Conservation (phyloP, 2,329 filamentous ascomycete genomes). For the Elsinoe australis region DNA sequence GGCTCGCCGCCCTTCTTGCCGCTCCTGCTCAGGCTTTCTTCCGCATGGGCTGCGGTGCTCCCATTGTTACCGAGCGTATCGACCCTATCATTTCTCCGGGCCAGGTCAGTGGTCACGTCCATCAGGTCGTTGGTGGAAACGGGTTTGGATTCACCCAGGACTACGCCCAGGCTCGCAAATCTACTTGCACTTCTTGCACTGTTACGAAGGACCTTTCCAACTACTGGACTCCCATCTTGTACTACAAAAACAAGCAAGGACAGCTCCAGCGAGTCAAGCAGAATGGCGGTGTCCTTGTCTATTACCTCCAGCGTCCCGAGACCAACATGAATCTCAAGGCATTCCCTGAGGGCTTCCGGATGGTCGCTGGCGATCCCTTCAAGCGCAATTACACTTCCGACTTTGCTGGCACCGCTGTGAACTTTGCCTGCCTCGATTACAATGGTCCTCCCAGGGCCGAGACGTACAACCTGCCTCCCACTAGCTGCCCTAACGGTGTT, state of each 20-base stretch:
- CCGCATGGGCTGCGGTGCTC: conserved; percentile 57
- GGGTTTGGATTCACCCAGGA: conserved; percentile 57
- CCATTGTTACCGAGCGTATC: conserved; percentile 52
- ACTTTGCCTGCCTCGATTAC: conserved; percentile 47
- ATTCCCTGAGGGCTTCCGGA: conserved; percentile 64
- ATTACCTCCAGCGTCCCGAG: conserved; percentile 53
- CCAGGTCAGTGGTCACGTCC: conserved; percentile 52
- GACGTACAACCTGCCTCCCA: conserved; percentile 58
- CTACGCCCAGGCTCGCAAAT: conserved; percentile 52
- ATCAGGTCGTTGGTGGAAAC: conserved; percentile 64
- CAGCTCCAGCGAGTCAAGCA: conserved; percentile 53
- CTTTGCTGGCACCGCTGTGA: conserved; percentile 48
- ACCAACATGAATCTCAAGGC: conserved; percentile 55
- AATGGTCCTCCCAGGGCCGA: conserved; percentile 30
- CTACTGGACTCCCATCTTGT: conserved; percentile 70
- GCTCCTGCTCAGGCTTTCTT: conserved; percentile 55
- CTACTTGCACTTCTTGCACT: conserved; percentile 63
- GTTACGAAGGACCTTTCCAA: conserved; percentile 62
- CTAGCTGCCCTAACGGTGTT: conserved; percentile 57
- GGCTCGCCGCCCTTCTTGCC: conserved; percentile 28
- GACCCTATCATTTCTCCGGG: conserved; percentile 65
- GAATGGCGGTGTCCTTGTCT: conserved; percentile 59
- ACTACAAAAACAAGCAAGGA: conserved; percentile 57
- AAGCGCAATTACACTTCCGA: conserved; percentile 51
- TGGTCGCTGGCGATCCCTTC: conserved; percentile 58